Base-by-base conservation (phyloP, 306 rosid genomes). In the Lathyrus aphaca region DNA sequence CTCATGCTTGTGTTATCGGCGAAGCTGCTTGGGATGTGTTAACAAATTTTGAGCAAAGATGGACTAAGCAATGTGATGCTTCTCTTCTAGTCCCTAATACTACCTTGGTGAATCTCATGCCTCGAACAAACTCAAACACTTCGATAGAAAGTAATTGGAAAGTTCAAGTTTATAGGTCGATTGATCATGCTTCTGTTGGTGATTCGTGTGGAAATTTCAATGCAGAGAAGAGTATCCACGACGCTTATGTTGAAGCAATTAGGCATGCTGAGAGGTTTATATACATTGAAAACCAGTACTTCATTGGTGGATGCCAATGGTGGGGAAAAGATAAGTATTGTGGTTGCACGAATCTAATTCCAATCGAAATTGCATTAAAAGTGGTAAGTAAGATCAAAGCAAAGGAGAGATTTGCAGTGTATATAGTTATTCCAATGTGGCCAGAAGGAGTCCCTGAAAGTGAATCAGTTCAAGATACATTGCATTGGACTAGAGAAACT, bases 261-360 rank as follows among this genome's bases (percentile, higher is more conserved):
- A 85, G 98, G 80, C 70, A 67, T 4, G 97, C 97, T 0, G 95
- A 88, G 18, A 86, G 64, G 85, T 94, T 94, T 63, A 89, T 94
- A n/a, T 94, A 94, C 82, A 91, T 94, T n/a, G 98, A 94, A 77
- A 94, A 84, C 78, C 91, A 94, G 46, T 91, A 90, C 54, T 94
- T 94, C 75, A 87, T 88, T n/a, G 98, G 98, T 10, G 98, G 97
- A 45, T 86, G 96, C 19, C 85, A 82, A 25, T 66, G 86, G 79
- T 94, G 98, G 98, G 86, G 82, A 79, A 88, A 79, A 73, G 89
- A 94, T 60, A 80, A 51, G 77, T 21, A 85, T 2, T 66, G 86
- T 57, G 97, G 96, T 5, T 87, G 97, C 76, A 62, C 72, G 46
- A 94, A 94, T 82, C 69, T 91, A 75, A 88, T 94, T 53, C 96